A percentile compares a stretch with the other conserved stretches of the same genome.
Evolutionary conservation across 2,329 filamentous ascomycete genomes (phyloP).

Genomic region (Fusarium buxicola): DNA sequence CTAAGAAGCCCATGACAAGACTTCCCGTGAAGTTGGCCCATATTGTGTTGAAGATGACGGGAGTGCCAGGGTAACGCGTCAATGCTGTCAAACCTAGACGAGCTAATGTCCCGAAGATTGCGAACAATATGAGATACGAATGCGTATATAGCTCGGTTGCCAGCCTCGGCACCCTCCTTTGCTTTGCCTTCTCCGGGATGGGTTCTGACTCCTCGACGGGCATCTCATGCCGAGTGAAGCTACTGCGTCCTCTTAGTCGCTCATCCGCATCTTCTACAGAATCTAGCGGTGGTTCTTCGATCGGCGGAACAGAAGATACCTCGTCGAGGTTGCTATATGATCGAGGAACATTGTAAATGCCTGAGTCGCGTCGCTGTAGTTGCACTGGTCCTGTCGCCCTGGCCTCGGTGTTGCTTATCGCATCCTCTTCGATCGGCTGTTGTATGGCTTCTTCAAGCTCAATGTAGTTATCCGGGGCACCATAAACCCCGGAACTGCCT

Average conservation of each 20-base stretch:
- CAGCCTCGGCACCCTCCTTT: conserved; percentile 57
- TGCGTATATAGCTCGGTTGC: conserved; percentile 75
- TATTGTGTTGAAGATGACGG: conserved; percentile 77
- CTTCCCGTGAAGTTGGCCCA: conserved; percentile 92
- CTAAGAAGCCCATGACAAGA: conserved; percentile 85
- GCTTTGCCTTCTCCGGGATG: conserved; percentile 19
- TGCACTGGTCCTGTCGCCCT: background rate
- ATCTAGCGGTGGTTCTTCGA: conserved; percentile 11
- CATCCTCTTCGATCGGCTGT: background rate
- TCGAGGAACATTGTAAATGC: conserved; percentile 45
- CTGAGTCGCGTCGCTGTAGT: conserved; percentile 15
- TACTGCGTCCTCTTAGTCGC: conserved; percentile 18
- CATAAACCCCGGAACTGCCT: conserved; percentile 7
- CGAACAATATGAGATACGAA: conserved; percentile 87
- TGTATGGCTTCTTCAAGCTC: conserved; percentile 3
- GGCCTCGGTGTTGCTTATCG: background rate
- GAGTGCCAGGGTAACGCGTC: conserved; percentile 82
- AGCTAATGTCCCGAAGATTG: conserved; percentile 85
- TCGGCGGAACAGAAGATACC: conserved; percentile 34
- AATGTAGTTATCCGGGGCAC: conserved; percentile 6
- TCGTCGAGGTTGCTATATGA: conserved; percentile 59
- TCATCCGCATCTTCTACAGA: background rate
- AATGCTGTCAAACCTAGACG: conserved; percentile 83
- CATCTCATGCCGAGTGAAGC: conserved; percentile 8
- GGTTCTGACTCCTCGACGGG: conserved; percentile 6